Base-by-base conservation (phyloP, 345 rosid species). In the Turritis glabra region DNA sequence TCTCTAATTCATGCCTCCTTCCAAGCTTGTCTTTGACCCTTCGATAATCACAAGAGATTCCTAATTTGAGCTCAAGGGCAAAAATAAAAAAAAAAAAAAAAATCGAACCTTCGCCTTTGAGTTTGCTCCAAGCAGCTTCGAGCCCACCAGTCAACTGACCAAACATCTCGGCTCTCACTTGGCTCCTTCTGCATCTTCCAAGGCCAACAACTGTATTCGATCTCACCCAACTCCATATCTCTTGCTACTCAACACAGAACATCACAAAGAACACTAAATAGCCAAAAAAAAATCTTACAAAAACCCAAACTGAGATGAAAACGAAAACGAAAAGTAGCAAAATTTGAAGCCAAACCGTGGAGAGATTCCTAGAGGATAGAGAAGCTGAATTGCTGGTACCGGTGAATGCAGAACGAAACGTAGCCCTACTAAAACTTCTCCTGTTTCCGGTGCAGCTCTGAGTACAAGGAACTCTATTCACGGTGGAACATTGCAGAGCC, bases 91-190 rank as follows among this genome's bases (percentile, higher is more conserved):
- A 51, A 6, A 64, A 5, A 2, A 17, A 37, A n/a, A 47, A 75
- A 32, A 0, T 26, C 44, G 44, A 78, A 95, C 97, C 99, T 90
- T 82, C 93, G 69, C 97, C 99, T 87, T 85, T 95, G 76, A 95
- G 97, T 85, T 89, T 95, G 82, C 70, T 90, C 99, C 99, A 95
- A 80, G 99, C 97, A 46, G 97, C 72, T 58, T 95, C 99, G 12
- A 95, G 99, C n/a, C 97, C 96, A 57, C 88, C 82, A 0, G 93
- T 92, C 68, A 95, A 75, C 82, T 90, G 99, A 18, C 93, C 97
- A 80, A 95, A 92, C 97, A 95, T 95, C 80, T 95, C 99, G 1
- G 97, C 97, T 74, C 84, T 85, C 29, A 95, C 89, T 61, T 82
- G 78, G 19, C 83, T 61, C 18, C 72, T 82, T 79, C 55, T 78